Percentiles rank a stretch among this genome's conserved stretches.
Conservation (phyloP, 139 green algal species). For the Coelastrella sp. region DNA sequence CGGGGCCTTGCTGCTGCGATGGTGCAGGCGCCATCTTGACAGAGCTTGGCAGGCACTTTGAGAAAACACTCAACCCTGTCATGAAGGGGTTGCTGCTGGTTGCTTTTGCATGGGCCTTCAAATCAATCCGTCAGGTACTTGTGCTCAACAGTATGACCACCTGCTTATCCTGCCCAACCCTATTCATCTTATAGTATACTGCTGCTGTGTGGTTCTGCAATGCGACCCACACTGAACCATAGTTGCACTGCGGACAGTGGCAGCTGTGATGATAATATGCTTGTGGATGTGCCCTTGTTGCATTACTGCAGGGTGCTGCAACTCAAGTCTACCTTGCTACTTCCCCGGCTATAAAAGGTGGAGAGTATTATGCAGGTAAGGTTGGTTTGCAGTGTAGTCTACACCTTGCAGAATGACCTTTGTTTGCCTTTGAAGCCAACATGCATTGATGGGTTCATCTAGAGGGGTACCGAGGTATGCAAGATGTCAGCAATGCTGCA, state of each 20-base stretch:
- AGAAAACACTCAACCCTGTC: background rate
- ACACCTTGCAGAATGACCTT: no score
- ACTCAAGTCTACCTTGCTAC: conserved; percentile 60
- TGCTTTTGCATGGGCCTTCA: conserved; percentile 21
- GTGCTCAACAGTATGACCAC: background rate
- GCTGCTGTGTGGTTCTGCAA: no score
- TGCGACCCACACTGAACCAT: no score
- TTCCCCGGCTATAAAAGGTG: conserved; percentile 11
- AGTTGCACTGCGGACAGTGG: no score
- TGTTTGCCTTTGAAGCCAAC: no score
- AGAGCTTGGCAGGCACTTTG: conserved; percentile 48
- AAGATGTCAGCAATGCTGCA: no score
- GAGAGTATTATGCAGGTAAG: conserved; percentile 56
- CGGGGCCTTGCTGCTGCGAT: background rate
- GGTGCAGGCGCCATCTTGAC: conserved; percentile 48
- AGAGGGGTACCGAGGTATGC: no score
- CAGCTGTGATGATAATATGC: no score
- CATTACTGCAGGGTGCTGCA: conserved; percentile 49
- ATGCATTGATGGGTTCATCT: no score
- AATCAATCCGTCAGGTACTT: conserved; percentile 52
- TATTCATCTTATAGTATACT: no score
- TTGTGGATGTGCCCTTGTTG: background rate
- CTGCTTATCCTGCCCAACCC: background rate
- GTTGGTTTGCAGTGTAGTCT: background rate
- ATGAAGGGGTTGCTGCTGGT: background rate